Base-by-base conservation (phyloP, 163 green algal species). In the Scenedesmus sp. region DNA sequence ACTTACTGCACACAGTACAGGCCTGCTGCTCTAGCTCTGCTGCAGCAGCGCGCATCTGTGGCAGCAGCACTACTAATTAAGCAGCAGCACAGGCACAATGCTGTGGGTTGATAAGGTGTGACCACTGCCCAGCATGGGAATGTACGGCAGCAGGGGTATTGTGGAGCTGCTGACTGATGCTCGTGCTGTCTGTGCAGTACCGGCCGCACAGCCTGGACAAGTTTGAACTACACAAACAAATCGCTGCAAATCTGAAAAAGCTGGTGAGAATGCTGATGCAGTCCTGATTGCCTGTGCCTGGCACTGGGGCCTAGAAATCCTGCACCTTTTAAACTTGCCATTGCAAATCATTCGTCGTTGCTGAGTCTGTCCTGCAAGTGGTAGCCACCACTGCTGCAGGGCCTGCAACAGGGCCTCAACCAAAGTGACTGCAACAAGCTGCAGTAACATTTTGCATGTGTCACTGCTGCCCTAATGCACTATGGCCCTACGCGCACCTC, bases 81-180 rank as follows among this genome's bases (percentile, higher is more conserved):
- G 57, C 54, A 92, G 82, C 77, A 55, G 26, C 59, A 57, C 76
- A 92, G 18, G 18, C 84, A 86, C 7, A 92, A 99, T 99, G 97
- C 93, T 99, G 46, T 99, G 96, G 94, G 96, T 99, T 5, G 97
- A 99, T 91, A 99, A 99, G 94, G 95, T 97, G 67, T 23, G 81
- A 20, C 15, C 34, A 13, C 34, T 3, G 55, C 55, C 13, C 34
- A 82, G 18, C 4, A 55, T 4, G 26, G 4, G 12, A 52, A 26
- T 26, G 13, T 60, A 7, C 59, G 8, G 70, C 13, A 54, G 34
- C 67, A 52, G 34, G 34, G n/a, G 85, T 23, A 59, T n/a, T 74
- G 83, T n/a, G 77, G 18, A 23, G n/a, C 64, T 15, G 52, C 9
- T 26, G 46, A 83, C 15, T 73, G 2, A 9, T 92, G 81, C 66